phyloP scores from a whole-genome alignment of 768 basidiomycete genomes.

The Melanogaster broomeanus region DNA sequence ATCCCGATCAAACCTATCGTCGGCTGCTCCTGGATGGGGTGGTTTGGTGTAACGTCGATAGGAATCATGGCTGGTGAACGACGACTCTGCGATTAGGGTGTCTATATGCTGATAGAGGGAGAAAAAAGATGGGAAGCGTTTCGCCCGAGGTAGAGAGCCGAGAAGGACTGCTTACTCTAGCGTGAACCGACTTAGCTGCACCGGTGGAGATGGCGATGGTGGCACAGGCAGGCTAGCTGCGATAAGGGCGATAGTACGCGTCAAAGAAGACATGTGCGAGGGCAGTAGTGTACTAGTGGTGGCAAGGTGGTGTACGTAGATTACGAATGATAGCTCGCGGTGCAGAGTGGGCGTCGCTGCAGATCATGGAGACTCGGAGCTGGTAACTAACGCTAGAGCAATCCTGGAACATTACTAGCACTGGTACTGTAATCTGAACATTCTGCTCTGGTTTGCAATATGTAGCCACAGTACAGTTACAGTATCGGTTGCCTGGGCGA shows the following conservation, averaged over 20 bases:
- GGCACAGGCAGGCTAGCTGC: not conserved
- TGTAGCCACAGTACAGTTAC: too few relatives aligned
- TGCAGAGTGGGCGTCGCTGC: too few relatives aligned
- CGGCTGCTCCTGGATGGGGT: constrained; percentile 57
- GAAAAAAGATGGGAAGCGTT: not conserved
- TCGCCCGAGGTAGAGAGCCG: constrained; percentile 2
- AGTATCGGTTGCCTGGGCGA: too few relatives aligned
- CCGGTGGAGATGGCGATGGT: not conserved
- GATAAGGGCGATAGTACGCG: constrained; percentile 2
- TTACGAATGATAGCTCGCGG: too few relatives aligned
- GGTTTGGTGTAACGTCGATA: constrained; percentile 30
- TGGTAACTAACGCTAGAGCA: too few relatives aligned
- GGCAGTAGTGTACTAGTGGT: too few relatives aligned
- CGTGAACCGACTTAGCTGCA: not conserved
- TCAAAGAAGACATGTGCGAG: not conserved
- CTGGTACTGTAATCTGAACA: too few relatives aligned
- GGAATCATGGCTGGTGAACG: constrained; percentile 16
- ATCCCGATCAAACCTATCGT: constrained; percentile 92
- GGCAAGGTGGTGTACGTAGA: too few relatives aligned
- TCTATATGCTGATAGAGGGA: not conserved
- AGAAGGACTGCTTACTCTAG: not conserved
- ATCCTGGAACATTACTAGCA: too few relatives aligned
- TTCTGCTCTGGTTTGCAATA: too few relatives aligned
- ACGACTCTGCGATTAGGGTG: not conserved
- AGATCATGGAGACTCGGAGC: too few relatives aligned